Base-by-base conservation (phyloP, 768 basidiomycete species). In the Lactifluus volemus region DNA sequence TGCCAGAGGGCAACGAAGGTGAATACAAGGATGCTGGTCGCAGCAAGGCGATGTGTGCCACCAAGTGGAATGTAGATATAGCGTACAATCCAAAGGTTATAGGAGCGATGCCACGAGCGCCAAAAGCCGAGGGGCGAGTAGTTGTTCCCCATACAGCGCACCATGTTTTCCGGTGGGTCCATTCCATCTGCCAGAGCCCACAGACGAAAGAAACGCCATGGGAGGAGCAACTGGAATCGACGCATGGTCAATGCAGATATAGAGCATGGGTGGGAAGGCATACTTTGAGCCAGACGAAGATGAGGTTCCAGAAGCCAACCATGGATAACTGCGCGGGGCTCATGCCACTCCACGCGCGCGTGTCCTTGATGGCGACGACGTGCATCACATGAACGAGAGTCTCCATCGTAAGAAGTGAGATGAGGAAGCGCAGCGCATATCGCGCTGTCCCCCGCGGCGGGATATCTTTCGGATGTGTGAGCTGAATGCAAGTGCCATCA, bases 181-280 rank as follows among this genome's bases (percentile, higher is more conserved):
- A 25, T 25, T 25, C 25, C 25, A 25, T 25, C n/a, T 6, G 83
- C 71, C 21, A 98, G 76, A 3, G 94, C 87, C 93, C 96, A 98
- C 19, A 97, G 74, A 2, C 96, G 88, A 77, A 98, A 98, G 77
- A 97, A 97, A 14, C 96, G 82, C 96, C 96, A 98, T 0, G 94
- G 90, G 19, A 98, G 82, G 47, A 98, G 77, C 29, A 98, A 82
- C 95, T 98, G n/a, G n/a, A 42, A 49, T 52, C 8, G 55, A 64
- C 36, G 5, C 7, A 38, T 5, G 12, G 41, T 42, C 53, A 56
- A 19, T 42, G 45, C 4, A 25, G 25, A 25, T 3, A 30, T 30
- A 5, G 12, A 21, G 30, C 29, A 54, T 34, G n/a, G n/a, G 41
- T n/a, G 5, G 7, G 14, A 47, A 3, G 30, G 65, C 79, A 15